Percentiles rank a stretch among this genome's conserved stretches.
phyloP scores from a whole-genome alignment of 768 basidiomycete genomes.

The Kwoniella sp. region DNA sequence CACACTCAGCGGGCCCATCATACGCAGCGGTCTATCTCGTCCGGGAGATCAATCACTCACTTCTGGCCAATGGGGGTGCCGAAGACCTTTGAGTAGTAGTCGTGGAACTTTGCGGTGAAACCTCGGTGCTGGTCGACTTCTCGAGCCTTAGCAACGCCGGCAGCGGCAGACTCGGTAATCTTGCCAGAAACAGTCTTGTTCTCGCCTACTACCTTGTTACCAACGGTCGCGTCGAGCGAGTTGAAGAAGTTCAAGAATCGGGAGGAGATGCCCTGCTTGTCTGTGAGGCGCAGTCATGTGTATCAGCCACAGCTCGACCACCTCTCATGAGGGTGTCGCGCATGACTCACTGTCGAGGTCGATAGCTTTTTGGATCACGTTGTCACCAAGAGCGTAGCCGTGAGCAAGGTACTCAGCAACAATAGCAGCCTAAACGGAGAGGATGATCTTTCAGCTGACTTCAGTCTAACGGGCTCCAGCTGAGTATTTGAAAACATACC shows the following conservation, averaged over 20 bases:
- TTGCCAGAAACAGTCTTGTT: slow-evolving; percentile 79
- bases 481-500: slow-evolving; percentile 33
- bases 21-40: neutral
- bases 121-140: slow-evolving; percentile 82
- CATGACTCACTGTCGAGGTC: slow-evolving; percentile 57
- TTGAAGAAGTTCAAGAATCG: slow-evolving; percentile 80
- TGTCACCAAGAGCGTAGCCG: slow-evolving; percentile 80
- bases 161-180: slow-evolving; percentile 66
- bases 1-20: slow-evolving; percentile 4
- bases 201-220: slow-evolving; percentile 71
- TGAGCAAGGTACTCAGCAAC: slow-evolving; percentile 91
- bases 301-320: slow-evolving; percentile 61
- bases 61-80: slow-evolving; percentile 75
- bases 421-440: slow-evolving; percentile 60
- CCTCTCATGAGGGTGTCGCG: neutral
- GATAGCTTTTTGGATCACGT: slow-evolving; percentile 66
- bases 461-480: neutral
- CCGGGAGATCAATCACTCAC: slow-evolving; percentile 32
- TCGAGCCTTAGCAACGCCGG: slow-evolving; percentile 71
- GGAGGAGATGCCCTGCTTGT: slow-evolving; percentile 82
- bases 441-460: neutral
- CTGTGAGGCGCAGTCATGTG: slow-evolving; percentile 54
- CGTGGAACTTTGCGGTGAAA: slow-evolving; percentile 67
- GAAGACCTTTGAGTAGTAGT: slow-evolving; percentile 64
- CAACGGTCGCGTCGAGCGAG: slow-evolving; percentile 70